Evolutionary conservation across 148 eudicot genomes (phyloP).

Genomic region (Tetragonia tetragonoides): DNA sequence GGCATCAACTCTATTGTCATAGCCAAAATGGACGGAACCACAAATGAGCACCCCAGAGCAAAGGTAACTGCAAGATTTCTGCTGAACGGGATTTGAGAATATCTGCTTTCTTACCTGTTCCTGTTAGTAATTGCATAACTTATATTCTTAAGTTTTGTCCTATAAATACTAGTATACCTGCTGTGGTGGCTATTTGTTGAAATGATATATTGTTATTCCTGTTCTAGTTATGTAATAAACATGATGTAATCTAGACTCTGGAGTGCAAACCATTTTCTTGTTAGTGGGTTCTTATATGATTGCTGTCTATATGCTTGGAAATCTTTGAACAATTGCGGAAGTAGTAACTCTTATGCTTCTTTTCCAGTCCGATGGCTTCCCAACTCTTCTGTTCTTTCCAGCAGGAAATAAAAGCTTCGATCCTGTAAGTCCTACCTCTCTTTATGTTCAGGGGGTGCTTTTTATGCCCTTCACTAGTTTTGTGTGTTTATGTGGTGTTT

Average conservation of each 20-base stretch:
- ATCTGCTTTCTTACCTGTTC: not conserved
- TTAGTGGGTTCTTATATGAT: not conserved
- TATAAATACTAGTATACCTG: not conserved
- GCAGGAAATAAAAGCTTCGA: constrained; percentile 79
- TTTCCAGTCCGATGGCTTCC: constrained; percentile 87
- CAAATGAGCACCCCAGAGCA: constrained; percentile 87
- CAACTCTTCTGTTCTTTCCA: constrained; percentile 87
- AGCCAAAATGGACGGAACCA: constrained; percentile 98
- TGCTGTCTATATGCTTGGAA: not conserved
- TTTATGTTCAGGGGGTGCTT: not conserved
- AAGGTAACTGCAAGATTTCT: constrained; percentile 47
- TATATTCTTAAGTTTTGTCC: not conserved
- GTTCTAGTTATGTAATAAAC: not conserved
- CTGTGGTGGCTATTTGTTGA: not conserved
- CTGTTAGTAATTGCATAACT: not conserved
- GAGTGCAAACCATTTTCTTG: not conserved
- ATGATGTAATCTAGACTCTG: not conserved
- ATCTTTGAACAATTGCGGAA: not conserved
- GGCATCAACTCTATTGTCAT: constrained; percentile 70
- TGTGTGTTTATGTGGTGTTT: not conserved
- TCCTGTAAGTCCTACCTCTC: constrained; percentile 55
- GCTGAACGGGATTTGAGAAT: not conserved
- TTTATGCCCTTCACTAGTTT: not conserved
- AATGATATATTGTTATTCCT: not conserved
- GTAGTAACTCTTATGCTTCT: not conserved